These are phyloP conservation scores for Penicillium samsonianum DNA, from an alignment of 495 filamentous ascomycete species.

Conservation along the genomic window DNA sequence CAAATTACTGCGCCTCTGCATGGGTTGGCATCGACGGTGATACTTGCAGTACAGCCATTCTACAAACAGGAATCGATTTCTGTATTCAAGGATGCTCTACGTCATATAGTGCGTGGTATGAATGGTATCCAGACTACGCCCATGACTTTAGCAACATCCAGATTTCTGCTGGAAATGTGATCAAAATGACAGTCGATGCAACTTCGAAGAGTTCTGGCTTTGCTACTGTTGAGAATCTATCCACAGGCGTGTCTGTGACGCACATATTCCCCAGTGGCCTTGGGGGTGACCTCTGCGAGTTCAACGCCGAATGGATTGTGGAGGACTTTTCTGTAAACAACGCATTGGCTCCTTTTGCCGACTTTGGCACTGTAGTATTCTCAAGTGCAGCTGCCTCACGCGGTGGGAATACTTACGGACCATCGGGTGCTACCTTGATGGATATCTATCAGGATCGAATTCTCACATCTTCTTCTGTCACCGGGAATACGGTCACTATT, in stretches of 20 bases:
- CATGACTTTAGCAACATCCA: conserved; percentile 52
- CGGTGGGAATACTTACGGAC: conserved; percentile 27
- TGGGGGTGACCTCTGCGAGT: conserved; percentile 28
- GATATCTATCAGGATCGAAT: conserved; percentile 49
- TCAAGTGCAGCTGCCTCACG: conserved; percentile 34
- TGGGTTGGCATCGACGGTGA: conserved; percentile 63
- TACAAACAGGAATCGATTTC: conserved; percentile 61
- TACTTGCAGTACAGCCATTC: conserved; percentile 52
- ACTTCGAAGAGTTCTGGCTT: conserved; percentile 46
- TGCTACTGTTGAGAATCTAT: conserved; percentile 52
- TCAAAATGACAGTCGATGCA: conserved; percentile 53
- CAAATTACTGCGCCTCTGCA: conserved; percentile 54
- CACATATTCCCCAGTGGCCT: conserved; percentile 44
- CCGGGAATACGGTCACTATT: conserved; percentile 25
- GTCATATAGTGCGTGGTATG: conserved; percentile 58
- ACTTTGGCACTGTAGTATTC: conserved; percentile 56
- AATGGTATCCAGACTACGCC: conserved; percentile 60
- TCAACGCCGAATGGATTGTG: conserved; percentile 64
- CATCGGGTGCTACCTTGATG: conserved; percentile 43
- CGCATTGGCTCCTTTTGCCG: conserved; percentile 49
- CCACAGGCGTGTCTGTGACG: conserved; percentile 50
- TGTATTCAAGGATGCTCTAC: conserved; percentile 36
- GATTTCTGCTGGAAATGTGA: conserved; percentile 53
- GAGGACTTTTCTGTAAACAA: conserved; percentile 53
- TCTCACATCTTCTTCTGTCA: conserved; percentile 43